Base-by-base conservation (phyloP, 164 flowering plant genomes). In the Aristolochia californica region DNA sequence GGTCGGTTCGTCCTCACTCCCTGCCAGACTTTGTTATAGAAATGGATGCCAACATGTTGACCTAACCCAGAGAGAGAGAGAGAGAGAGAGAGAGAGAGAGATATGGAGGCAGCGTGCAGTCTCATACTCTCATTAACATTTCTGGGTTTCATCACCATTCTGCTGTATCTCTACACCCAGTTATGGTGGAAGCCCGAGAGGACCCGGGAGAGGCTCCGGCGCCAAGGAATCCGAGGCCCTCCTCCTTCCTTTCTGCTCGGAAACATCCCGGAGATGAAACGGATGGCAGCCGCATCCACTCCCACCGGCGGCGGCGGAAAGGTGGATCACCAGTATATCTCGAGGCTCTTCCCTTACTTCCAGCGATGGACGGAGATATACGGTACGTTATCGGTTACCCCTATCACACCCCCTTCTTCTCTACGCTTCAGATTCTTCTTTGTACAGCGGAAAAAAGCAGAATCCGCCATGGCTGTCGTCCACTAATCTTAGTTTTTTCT, bases 291-390 rank as follows among this genome's bases (percentile, higher is more conserved):
- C 11, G 21, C 25, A 21, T 24, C 22, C 13, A 16, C 58, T 13
- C 30, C 20, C 48, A 45, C 26, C 4, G 55, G 43, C 4, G 5
- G 26, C 13, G 53, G 47, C 14, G 53, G 47, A n/a, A n/a, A 17
- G 24, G 27, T 3, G 49, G 21, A n/a, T 25, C 12, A 16, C 17
- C 59, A 8, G 27, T 66, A n/a, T n/a, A n/a, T n/a, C n/a, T n/a
- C n/a, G n/a, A n/a, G n/a, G n/a, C n/a, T n/a, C n/a, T n/a, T n/a
- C 53, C 72, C 77, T 0, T 69, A 55, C 48, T 64, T 73, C 25
- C 62, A 60, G 25, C 15, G 53, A 11, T 73, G 73, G 77, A 66
- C 58, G 21, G 44, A 66, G 44, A n/a, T 43, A 9, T 73, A 66
- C 28, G 77, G 77, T 73, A 58, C 40, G 20, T 8, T 13, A 43